Percentiles rank a stretch among this genome's conserved stretches.
phyloP scores from a whole-genome alignment of 352 stramenopile genomes.

The Globisporangium uncinulatum region DNA sequence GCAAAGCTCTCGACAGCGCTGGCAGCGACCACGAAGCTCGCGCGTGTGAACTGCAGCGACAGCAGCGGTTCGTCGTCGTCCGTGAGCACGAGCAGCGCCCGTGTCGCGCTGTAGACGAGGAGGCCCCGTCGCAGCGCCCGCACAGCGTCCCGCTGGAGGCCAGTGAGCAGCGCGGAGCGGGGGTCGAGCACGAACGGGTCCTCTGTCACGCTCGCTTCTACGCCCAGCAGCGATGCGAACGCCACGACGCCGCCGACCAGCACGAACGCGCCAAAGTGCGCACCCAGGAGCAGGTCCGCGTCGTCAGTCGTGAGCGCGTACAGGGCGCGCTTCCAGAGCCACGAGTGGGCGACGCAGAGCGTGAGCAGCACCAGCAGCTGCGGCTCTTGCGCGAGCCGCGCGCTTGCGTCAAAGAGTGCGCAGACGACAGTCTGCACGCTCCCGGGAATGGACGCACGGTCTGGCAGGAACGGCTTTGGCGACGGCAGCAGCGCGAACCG shows the following conservation, averaged over 20 bases:
- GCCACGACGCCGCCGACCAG: conserved; percentile 29
- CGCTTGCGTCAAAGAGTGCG: conserved; percentile 20
- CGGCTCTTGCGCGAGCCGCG: conserved; percentile 31
- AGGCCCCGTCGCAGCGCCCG: conserved; percentile 36
- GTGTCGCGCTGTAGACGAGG: conserved; percentile 27
- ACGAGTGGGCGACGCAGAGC: conserved; percentile 40
- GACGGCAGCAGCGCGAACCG: conserved; percentile 41
- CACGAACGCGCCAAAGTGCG: conserved; percentile 31
- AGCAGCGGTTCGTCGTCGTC: conserved; percentile 12
- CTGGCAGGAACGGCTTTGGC: conserved; percentile 17
- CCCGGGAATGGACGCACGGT: conserved; percentile 18
- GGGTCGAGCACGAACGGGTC: conserved; percentile 54
- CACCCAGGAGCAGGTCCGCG: background rate
- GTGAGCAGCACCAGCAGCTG: conserved; percentile 37
- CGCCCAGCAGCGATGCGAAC: conserved; percentile 34
- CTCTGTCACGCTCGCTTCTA: conserved; percentile 34
- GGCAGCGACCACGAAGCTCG: conserved; percentile 40
- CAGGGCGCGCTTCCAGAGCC: conserved; percentile 32
- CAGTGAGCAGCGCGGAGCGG: conserved; percentile 23
- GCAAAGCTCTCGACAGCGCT: conserved; percentile 42
- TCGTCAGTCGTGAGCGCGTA: conserved; percentile 6
- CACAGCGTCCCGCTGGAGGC: conserved; percentile 37
- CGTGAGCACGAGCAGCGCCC: conserved; percentile 23
- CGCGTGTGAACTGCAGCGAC: conserved; percentile 17
- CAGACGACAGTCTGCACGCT: conserved; percentile 32